Evolutionary conservation across 352 stramenopile genomes (phyloP), one percentile per base, ranked within the genome.

Genomic region (Pythium plurisporium): DNA sequence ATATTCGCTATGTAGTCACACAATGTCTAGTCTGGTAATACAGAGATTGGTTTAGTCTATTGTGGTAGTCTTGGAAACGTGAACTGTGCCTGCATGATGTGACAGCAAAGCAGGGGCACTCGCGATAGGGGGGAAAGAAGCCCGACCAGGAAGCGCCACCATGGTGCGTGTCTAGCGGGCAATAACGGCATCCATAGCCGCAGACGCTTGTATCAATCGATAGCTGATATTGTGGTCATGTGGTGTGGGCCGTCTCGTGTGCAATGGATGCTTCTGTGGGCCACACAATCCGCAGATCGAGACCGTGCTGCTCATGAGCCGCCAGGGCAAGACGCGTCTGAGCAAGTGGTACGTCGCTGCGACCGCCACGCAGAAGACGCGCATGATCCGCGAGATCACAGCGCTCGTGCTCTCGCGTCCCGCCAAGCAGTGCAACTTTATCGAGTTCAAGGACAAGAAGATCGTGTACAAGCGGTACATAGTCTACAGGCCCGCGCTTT

Each of bases 401-500:
- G 67, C 83, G 59, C 74, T 96, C 23, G 89, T 97, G 55, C 76
- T 97, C 47, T 89, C 79, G 23, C 84, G 84, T 9, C 80, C 78
- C 50, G 71, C 78, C 42, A 94, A 94, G 58, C 84, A 94, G 65
- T 90, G 78, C 70, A 94, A 94, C 61, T 98, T 99, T 67, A 98
- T 99, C 65, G 96, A 99, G 73, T 98, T 98, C 79, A 96, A 96
- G 66, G 89, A 97, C 49, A 97, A 98, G 68, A 99, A 98, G 70
- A 98, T 99, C 65, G 89, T 99, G 5, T 99, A 99, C 77, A 91
- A 97, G 73, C 77, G 96, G 74, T 95, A 54, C 44, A 72, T 49
- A 2, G 19, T 53, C 22, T 42, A 6, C 22, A n/a, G n/a, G n/a
- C 36, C 12, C 36, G 15, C 36, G 2, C 22, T 42, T 42, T n/a